Base-by-base conservation (phyloP, 2,329 filamentous ascomycete genomes). In the Remersonia thermophila region DNA sequence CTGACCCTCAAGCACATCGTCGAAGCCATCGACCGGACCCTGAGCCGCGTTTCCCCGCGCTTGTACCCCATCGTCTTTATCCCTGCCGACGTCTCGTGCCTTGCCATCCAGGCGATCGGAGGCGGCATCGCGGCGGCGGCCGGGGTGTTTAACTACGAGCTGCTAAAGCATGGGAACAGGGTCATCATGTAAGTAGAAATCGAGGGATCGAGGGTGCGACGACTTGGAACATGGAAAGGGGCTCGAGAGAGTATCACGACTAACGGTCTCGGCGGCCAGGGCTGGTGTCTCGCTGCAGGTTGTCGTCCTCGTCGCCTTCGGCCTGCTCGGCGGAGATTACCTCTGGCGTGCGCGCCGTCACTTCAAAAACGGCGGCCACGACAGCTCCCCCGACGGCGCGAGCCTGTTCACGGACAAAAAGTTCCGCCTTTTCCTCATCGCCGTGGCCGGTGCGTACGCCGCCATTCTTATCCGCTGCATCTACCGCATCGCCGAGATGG, bases 401-500 rank as follows among this genome's bases (percentile, higher is more conserved):
- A 51, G 48, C 3, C 52, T 67, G 26, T 71, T 66, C 65, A 45
- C 45, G 11, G 55, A 65, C 35, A 39, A 36, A 30, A 60, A 55
- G 40, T 68, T 71, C 36, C 50, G 61, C 13, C 39, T 47, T 6
- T 72, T 72, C 42, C 42, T 50, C 7, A 54, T 47, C 16, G 66
- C 60, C 13, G 61, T 70, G n/a, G 39, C 47, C 0, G 56, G 51
- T 2, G 68, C 68, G 2, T 73, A 66, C 36, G 20, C 47, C 0
- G 52, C 55, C 33, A 62, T 72, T 30, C 47, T 71, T 37, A 56
- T 64, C 13, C 57, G 69, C 13, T 73, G 69, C 48, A 63, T 73
- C 32, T 73, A 73, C 54, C 64, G 71, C 47, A 69, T 79, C 36
- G 69, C 67, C 2, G 74, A 79, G 54, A 76, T 79, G 71, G 66